These are phyloP conservation scores for Trypethelium eluteriae DNA, from an alignment of 495 filamentous ascomycete species.

Conservation along the genomic window DNA sequence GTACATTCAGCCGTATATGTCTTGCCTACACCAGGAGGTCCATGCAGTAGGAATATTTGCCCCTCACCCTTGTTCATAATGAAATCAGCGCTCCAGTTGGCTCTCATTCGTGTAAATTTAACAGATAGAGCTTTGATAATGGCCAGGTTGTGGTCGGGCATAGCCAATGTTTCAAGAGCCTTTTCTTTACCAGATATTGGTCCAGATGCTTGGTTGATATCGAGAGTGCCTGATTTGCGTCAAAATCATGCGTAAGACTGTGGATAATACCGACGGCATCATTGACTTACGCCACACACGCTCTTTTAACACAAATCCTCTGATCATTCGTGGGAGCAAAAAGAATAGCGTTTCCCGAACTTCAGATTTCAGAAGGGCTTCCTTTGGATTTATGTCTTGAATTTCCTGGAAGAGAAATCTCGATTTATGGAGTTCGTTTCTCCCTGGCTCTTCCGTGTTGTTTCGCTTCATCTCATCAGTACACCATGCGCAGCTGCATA, in stretches of 20 bases:
- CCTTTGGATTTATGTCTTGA: not conserved
- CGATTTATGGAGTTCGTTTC: not conserved
- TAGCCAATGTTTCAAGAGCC: not conserved
- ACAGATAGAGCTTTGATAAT: not conserved
- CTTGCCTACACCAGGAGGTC: constrained; percentile 6
- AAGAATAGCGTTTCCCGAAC: not conserved
- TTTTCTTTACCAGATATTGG: not conserved
- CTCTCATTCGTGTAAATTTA: not conserved
- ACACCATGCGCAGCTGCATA: not conserved
- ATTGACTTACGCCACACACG: not conserved
- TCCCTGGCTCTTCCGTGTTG: not conserved
- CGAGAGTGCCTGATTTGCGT: not conserved
- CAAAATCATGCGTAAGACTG: not conserved
- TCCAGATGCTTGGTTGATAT: not conserved
- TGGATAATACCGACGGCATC: not conserved
- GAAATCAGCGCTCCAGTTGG: not conserved
- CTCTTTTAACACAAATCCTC: not conserved
- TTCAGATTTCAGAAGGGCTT: not conserved
- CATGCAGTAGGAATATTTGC: constrained; percentile 1
- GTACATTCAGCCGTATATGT: not conserved
- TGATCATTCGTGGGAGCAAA: not conserved
- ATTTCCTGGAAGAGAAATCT: not conserved
- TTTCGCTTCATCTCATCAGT: not conserved
- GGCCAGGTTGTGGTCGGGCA: not conserved
- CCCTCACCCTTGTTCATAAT: not conserved